Conservation (phyloP, 192 early-diverging fungal species). For the Mortierella antarctica region DNA sequence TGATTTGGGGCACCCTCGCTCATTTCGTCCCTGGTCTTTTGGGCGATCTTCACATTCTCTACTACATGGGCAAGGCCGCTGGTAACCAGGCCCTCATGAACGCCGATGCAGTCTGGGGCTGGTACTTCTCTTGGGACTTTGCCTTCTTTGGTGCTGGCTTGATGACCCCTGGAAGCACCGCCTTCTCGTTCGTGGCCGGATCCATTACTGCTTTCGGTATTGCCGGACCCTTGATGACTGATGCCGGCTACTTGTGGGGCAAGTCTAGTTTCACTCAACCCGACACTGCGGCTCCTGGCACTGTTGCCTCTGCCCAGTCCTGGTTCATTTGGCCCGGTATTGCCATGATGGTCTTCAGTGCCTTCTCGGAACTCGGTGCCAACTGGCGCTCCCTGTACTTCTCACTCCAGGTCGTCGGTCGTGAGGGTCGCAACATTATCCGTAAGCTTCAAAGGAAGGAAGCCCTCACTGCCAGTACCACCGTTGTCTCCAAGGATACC, state of each 20-base stretch:
- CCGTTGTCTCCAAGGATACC: constrained; percentile 56
- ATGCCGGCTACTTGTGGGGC: constrained; percentile 41
- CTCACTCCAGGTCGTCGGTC: constrained; percentile 55
- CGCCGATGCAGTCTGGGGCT: constrained; percentile 63
- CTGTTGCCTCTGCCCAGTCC: constrained; percentile 58
- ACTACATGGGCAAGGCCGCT: constrained; percentile 61
- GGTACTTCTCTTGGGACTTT: constrained; percentile 46
- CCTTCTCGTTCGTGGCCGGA: constrained; percentile 65
- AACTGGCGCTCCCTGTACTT: constrained; percentile 64
- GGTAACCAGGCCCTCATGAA: constrained; percentile 49
- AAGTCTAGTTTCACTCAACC: constrained; percentile 47
- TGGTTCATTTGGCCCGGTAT: constrained; percentile 82
- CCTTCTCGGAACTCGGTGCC: constrained; percentile 68
- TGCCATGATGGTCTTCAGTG: constrained; percentile 69
- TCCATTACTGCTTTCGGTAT: constrained; percentile 65
- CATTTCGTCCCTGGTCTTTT: constrained; percentile 58
- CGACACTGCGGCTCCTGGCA: constrained; percentile 3
- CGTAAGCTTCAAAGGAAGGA: constrained; percentile 22
- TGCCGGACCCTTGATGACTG: constrained; percentile 66
- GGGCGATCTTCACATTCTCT: constrained; percentile 59
- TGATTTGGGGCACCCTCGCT: constrained; percentile 59
- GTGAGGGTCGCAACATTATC: constrained; percentile 30
- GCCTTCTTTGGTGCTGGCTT: constrained; percentile 76
- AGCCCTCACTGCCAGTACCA: constrained; percentile 11
- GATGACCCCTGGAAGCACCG: constrained; percentile 67